These are phyloP conservation scores for Hypoxylon lenormandii DNA, from an alignment of 495 filamentous ascomycete genomes.

Conservation along the genomic window DNA sequence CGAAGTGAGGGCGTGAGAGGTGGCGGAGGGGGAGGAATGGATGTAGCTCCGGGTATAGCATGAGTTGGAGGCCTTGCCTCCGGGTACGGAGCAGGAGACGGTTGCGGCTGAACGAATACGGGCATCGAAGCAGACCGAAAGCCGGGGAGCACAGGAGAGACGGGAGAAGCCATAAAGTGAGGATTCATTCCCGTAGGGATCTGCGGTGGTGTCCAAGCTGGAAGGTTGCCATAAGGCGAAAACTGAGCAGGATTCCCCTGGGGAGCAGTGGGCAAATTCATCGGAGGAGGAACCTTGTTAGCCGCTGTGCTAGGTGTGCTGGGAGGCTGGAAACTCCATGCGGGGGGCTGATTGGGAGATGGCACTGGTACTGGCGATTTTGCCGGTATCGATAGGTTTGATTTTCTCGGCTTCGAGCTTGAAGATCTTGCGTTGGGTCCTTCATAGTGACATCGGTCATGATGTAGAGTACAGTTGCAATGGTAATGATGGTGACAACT, in stretches of 20 bases:
- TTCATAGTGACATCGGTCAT: neutral
- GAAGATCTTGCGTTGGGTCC: neutral
- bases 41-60: neutral
- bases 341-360: neutral
- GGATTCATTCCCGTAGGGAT: neutral
- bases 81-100: neutral
- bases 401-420: neutral
- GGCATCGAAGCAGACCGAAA: constrained; percentile 9
- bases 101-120: constrained; percentile 6
- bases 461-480: neutral
- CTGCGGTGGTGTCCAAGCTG: neutral
- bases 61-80: neutral
- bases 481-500: neutral
- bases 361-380: neutral
- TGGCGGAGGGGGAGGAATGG: neutral
- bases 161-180: neutral
- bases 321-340: constrained; percentile 1
- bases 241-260: constrained; percentile 2
- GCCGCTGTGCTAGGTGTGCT: neutral
- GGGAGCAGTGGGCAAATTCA: neutral
- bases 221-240: neutral
- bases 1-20: neutral
- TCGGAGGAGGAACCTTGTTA: neutral
- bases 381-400: neutral
- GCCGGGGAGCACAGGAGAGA: neutral